These are phyloP conservation scores for Hypoxylon intermedium DNA, from an alignment of 495 filamentous ascomycete genomes.

Conservation along the genomic window DNA sequence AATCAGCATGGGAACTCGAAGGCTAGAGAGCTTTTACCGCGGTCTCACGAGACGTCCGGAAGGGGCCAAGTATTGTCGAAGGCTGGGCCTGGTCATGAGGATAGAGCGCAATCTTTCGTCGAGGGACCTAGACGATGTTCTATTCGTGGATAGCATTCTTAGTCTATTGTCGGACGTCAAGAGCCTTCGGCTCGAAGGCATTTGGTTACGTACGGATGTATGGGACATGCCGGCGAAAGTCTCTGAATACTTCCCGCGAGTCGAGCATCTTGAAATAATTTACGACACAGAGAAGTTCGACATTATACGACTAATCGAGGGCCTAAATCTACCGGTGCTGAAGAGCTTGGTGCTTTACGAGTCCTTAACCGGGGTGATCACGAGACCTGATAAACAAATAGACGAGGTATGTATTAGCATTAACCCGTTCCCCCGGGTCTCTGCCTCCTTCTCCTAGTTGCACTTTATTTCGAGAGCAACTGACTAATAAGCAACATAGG, in stretches of 20 bases:
- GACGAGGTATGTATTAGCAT: neutral
- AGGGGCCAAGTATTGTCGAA: neutral
- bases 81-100: neutral
- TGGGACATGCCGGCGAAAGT: neutral
- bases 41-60: neutral
- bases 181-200: neutral
- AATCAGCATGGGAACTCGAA: too few relatives aligned
- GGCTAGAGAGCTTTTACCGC: neutral
- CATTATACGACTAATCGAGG: neutral
- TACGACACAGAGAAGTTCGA: neutral
- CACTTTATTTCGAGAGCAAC: neutral
- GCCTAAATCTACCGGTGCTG: neutral
- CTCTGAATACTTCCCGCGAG: neutral
- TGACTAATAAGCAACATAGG: neutral
- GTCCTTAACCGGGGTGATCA: neutral
- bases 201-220: neutral
- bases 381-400: too few relatives aligned
- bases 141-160: neutral
- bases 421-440: neutral
- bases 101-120: too few relatives aligned
- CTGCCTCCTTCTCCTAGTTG: too few relatives aligned
- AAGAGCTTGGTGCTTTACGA: neutral
- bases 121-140: too few relatives aligned
- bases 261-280: neutral
- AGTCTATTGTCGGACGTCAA: neutral